phyloP scores from a whole-genome alignment of 805 yeast species.

The Pichia phayaonensis region DNA sequence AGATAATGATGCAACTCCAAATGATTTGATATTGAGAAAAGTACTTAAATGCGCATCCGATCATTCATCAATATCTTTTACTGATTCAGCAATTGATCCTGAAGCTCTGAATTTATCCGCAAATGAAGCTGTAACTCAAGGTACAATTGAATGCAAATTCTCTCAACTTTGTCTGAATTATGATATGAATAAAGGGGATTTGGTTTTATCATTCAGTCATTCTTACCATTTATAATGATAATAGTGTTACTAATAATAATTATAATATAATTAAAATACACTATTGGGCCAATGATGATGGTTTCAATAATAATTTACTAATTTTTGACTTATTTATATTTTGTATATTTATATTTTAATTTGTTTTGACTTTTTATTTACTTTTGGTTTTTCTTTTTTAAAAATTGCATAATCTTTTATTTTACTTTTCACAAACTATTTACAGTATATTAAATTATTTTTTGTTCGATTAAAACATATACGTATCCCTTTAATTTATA shows the following conservation, averaged over 20 bases:
- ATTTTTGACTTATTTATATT: background rate
- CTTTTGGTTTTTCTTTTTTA: background rate
- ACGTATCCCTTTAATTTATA: too few relatives aligned
- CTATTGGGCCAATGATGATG: background rate
- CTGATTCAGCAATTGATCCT: constrained; percentile 18
- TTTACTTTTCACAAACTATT: background rate
- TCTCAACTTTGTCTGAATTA: constrained; percentile 24
- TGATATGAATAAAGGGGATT: constrained; percentile 20
- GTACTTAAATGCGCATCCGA: constrained; percentile 17
- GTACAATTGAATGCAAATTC: constrained; percentile 17
- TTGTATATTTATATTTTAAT: background rate
- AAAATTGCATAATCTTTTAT: background rate
- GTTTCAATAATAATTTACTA: background rate
- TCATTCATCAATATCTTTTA: constrained; percentile 11
- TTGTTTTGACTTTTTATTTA: background rate
- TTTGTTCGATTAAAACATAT: background rate
- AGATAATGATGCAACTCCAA: background rate
- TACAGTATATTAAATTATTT: background rate
- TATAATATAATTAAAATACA: background rate
- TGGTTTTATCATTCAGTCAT: constrained; percentile 26
- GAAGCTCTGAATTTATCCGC: constrained; percentile 14
- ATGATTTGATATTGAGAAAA: constrained; percentile 8
- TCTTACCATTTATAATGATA: constrained; percentile 17
- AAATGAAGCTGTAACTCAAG: constrained; percentile 7
- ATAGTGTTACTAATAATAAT: background rate